Conservation (phyloP, 164 flowering plant species). For the Vitis rupestris region DNA sequence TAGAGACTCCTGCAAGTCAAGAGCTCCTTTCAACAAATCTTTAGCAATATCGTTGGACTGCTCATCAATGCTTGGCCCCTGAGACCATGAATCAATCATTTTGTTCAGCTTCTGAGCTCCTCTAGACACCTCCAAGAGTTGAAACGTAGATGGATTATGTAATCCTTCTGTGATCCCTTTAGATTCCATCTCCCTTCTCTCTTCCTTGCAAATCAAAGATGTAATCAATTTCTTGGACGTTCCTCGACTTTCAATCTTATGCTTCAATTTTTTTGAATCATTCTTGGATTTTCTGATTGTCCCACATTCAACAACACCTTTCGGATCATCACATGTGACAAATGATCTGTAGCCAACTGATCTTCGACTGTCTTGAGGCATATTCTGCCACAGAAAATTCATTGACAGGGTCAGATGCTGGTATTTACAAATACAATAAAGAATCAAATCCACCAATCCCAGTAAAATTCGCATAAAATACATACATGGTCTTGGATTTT, state of each 20-base stretch:
- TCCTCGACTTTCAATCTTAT: slow-evolving; percentile 16
- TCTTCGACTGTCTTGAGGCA: slow-evolving; percentile 66
- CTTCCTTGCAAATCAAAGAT: slow-evolving; percentile 13
- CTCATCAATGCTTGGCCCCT: slow-evolving; percentile 32
- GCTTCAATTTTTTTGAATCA: slow-evolving; percentile 26
- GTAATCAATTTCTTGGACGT: slow-evolving; percentile 22
- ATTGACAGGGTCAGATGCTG: slow-evolving; percentile 37
- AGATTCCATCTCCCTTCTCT: slow-evolving; percentile 21
- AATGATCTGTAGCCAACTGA: slow-evolving; percentile 67
- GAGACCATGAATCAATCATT: slow-evolving; percentile 63
- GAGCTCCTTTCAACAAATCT: slow-evolving; percentile 73
- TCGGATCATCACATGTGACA: slow-evolving; percentile 74
- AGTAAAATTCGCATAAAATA: slow-evolving; percentile 1
- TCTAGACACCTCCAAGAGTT: slow-evolving; percentile 61
- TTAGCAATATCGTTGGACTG: slow-evolving; percentile 53
- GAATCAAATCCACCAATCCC: slow-evolving; percentile 12
- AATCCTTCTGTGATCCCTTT: slow-evolving; percentile 21
- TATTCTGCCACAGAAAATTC: slow-evolving; percentile 37
- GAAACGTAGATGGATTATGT: slow-evolving; percentile 36
- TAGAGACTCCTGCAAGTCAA: slow-evolving; percentile 80
- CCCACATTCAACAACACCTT: slow-evolving; percentile 58
- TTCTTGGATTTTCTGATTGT: slow-evolving; percentile 52
- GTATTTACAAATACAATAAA: neutral
- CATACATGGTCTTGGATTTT: slow-evolving; percentile 19
- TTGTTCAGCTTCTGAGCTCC: slow-evolving; percentile 72